Conservation (phyloP, 139 green algal genomes). For the Chloropicon primus region DNA sequence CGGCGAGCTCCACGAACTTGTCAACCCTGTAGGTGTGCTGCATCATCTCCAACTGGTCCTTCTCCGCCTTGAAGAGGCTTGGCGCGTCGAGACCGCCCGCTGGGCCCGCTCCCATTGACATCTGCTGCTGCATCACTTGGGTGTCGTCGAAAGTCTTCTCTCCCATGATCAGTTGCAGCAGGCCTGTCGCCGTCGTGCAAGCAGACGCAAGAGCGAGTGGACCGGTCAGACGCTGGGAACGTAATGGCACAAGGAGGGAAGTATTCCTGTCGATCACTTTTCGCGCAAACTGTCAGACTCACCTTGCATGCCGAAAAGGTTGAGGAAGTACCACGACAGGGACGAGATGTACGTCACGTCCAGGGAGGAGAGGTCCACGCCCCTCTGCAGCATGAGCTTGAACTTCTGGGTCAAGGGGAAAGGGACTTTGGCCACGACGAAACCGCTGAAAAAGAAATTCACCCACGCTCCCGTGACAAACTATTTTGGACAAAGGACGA, state of each 20-base stretch:
- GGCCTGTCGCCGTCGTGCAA: conserved; percentile 52
- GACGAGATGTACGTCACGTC: conserved; percentile 83
- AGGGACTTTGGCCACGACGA: conserved; percentile 80
- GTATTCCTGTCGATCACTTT: no score
- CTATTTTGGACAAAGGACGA: conserved; percentile 19
- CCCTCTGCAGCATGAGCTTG: conserved; percentile 74
- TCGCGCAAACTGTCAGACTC: background rate
- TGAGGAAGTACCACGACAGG: conserved; percentile 47
- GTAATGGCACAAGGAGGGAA: background rate
- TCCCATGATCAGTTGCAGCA: conserved; percentile 55
- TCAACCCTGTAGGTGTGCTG: conserved; percentile 19
- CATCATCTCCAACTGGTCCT: conserved; percentile 27
- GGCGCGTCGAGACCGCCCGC: conserved; percentile 31
- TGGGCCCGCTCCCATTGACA: conserved; percentile 24
- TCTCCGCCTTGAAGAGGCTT: conserved; percentile 56
- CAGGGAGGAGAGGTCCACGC: conserved; percentile 70
- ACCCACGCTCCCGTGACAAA: conserved; percentile 33
- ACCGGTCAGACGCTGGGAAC: background rate
- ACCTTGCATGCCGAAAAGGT: background rate
- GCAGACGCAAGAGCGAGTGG: conserved; percentile 76
- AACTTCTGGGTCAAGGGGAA: conserved; percentile 75
- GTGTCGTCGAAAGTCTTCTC: conserved; percentile 62
- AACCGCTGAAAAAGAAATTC: conserved; percentile 65
- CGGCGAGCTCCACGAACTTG: conserved; percentile 10
- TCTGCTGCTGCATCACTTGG: conserved; percentile 57